Evolutionary conservation across 352 stramenopile genomes (phyloP).

Genomic region (Globisporangium yorkense): DNA sequence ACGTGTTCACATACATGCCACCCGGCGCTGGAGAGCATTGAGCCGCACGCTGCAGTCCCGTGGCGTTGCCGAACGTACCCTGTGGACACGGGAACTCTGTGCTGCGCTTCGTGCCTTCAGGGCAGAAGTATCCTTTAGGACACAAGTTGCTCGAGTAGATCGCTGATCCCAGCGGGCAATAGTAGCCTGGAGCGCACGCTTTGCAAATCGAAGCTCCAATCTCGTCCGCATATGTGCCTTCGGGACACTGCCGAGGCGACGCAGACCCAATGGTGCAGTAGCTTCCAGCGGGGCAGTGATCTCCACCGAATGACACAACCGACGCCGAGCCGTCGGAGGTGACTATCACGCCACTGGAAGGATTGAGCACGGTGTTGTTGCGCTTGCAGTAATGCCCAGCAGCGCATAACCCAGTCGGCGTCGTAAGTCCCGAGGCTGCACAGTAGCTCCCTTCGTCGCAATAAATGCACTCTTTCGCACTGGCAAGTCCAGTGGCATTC

Average conservation of each 20-base stretch:
- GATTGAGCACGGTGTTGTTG: constrained; percentile 35
- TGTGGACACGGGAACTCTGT: constrained; percentile 65
- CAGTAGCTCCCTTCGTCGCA: constrained; percentile 59
- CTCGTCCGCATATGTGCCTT: constrained; percentile 35
- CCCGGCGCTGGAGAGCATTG: constrained; percentile 68
- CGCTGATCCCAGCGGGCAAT: constrained; percentile 37
- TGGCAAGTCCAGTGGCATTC: constrained; percentile 35
- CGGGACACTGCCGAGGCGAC: constrained; percentile 25
- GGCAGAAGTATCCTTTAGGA: constrained; percentile 81
- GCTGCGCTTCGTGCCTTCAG: constrained; percentile 40
- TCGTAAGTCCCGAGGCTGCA: constrained; percentile 19
- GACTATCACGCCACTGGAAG: constrained; percentile 23
- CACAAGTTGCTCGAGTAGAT: constrained; percentile 50
- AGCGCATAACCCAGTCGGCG: constrained; percentile 31
- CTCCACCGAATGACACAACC: constrained; percentile 19
- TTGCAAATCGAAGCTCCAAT: constrained; percentile 23
- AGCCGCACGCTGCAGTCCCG: constrained; percentile 25
- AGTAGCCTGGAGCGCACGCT: constrained; percentile 30
- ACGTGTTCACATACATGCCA: constrained; percentile 55
- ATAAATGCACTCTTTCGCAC: constrained; percentile 38
- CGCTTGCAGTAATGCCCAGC: constrained; percentile 46
- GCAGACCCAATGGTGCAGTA: constrained; percentile 45
- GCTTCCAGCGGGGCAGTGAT: constrained; percentile 36
- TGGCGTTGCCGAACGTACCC: constrained; percentile 69
- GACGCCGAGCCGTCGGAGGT: constrained; percentile 1